A percentile compares a stretch with the other conserved stretches of the same genome.
phyloP scores from a whole-genome alignment of 495 filamentous ascomycete species.

The Trichocladium antarcticum region DNA sequence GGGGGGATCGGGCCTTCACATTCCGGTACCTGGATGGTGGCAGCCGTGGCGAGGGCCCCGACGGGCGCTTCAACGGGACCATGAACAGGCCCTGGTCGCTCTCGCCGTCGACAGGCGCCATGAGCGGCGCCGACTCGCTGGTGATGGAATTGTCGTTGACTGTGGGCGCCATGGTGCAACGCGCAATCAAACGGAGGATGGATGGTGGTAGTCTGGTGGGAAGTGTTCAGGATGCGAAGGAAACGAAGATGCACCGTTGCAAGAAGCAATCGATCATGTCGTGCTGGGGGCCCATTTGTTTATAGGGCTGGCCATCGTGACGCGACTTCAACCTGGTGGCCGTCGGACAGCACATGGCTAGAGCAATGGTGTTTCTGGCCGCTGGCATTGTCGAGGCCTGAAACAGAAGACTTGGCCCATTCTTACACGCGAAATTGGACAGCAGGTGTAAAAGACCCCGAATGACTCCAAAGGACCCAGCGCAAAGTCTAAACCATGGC shows the following conservation, averaged over 20 bases:
- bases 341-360: not conserved
- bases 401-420: not conserved
- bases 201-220: not conserved
- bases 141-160: slow-evolving; percentile 10
- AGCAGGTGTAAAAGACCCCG: not conserved
- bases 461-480: no score
- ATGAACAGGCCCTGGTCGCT: slow-evolving; percentile 13
- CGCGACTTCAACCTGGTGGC: not conserved
- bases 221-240: not conserved
- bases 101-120: slow-evolving; percentile 12
- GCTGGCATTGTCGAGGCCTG: not conserved
- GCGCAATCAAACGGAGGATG: not conserved
- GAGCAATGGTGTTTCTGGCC: slow-evolving; percentile 3
- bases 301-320: slow-evolving; percentile 5
- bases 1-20: slow-evolving; percentile 4
- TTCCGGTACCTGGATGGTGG: slow-evolving; percentile 7
- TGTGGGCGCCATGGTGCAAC: slow-evolving; percentile 6
- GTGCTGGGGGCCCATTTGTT: not conserved
- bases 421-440: not conserved
- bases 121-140: slow-evolving; percentile 16
- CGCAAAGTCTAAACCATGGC: no score
- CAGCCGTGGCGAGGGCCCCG: slow-evolving; percentile 6
- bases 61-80: slow-evolving; percentile 15
- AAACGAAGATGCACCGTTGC: not conserved
- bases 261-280: slow-evolving; percentile 5